These are phyloP conservation scores for Kluyveromyces dobzhanskii DNA, from an alignment of 805 yeast species.

Conservation along the genomic window DNA sequence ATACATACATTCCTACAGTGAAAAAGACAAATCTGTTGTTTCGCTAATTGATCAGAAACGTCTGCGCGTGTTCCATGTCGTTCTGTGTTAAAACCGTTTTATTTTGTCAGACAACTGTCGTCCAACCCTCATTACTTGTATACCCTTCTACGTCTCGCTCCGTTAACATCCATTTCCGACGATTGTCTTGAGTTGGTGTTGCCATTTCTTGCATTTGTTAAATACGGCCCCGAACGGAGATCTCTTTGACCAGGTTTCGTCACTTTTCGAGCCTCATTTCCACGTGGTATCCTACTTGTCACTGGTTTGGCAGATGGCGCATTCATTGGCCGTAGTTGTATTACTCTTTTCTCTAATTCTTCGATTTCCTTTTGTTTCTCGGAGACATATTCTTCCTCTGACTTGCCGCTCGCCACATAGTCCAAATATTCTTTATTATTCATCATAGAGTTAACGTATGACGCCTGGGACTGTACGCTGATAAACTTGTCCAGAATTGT, in stretches of 20 bases:
- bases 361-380: conserved; percentile 14
- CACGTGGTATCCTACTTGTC: neutral
- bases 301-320: neutral
- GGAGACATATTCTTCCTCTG: conserved; percentile 8
- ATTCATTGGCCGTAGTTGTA: conserved; percentile 6
- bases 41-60: too few species aligned
- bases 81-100: too few species aligned
- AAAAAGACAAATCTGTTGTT: too few species aligned
- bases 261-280: neutral
- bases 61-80: too few species aligned
- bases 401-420: conserved; percentile 22
- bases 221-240: too few species aligned
- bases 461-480: conserved; percentile 52
- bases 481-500: conserved; percentile 51
- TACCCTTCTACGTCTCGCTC: too few species aligned
- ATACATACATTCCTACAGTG: too few species aligned
- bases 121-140: too few species aligned
- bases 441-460: conserved; percentile 42
- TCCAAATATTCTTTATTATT: conserved; percentile 29
- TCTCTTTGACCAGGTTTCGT: neutral
- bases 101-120: too few species aligned
- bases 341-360: conserved; percentile 12
- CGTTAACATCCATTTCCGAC: too few species aligned
- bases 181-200: too few species aligned
- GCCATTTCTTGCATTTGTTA: too few species aligned